A percentile compares a stretch with the other conserved stretches of the same genome.
These are phyloP conservation scores for Albizia julibrissin DNA, from an alignment of 306 rosid species.

Conservation along the genomic window DNA sequence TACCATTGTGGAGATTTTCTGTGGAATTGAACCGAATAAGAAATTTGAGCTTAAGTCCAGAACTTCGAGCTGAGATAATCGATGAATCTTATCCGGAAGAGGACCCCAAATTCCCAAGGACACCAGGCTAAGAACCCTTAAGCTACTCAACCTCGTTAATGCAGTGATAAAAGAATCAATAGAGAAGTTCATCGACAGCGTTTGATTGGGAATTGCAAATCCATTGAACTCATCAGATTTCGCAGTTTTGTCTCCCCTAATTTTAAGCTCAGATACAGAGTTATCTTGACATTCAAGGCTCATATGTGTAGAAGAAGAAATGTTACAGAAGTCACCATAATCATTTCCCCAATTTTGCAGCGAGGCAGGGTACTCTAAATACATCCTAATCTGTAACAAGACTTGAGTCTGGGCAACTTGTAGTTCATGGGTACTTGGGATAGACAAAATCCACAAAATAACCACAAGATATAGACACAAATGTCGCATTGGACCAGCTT, in stretches of 20 bases:
- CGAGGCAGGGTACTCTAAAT: constrained; percentile 66
- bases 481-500: constrained; percentile 43
- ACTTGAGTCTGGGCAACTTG: constrained; percentile 57
- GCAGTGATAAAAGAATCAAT: constrained; percentile 69
- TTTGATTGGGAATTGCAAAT: constrained; percentile 60
- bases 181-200: constrained; percentile 63
- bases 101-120: constrained; percentile 89
- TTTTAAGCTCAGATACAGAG: constrained; percentile 62
- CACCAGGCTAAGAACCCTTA: constrained; percentile 80
- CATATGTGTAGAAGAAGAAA: constrained; percentile 49
- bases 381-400: constrained; percentile 59
- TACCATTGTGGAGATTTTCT: constrained; percentile 56
- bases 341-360: constrained; percentile 54
- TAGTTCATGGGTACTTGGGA: constrained; percentile 47
- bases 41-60: constrained; percentile 81
- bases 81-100: constrained; percentile 71
- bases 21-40: constrained; percentile 67
- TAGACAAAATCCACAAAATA: constrained; percentile 48
- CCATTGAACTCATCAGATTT: constrained; percentile 58
- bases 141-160: constrained; percentile 60
- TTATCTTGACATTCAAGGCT: constrained; percentile 59
- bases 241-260: constrained; percentile 62
- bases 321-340: constrained; percentile 51
- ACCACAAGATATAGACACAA: constrained; percentile 33
- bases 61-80: constrained; percentile 64